phyloP scores from a whole-genome alignment of 1,139 yeast species.

The Suhomyces bokatorum region DNA sequence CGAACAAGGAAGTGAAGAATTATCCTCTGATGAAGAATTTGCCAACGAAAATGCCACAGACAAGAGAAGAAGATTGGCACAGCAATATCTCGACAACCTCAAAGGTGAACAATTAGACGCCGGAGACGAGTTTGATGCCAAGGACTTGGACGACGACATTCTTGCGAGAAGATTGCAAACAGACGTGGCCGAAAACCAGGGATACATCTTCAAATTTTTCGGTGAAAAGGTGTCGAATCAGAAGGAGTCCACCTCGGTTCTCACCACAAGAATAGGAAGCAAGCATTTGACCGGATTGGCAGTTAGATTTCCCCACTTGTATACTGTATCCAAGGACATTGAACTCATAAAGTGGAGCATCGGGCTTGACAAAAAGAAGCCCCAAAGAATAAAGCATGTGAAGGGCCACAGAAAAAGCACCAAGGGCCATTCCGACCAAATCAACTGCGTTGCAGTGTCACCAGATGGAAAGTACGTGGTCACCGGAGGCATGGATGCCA shows the following conservation, averaged over 20 bases:
- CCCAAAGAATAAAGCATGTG: constrained; percentile 61
- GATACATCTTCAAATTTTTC: constrained; percentile 71
- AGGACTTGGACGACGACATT: constrained; percentile 84
- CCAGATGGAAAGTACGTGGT: constrained; percentile 87
- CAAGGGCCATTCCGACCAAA: constrained; percentile 75
- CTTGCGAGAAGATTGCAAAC: constrained; percentile 75
- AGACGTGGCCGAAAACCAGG: constrained; percentile 89
- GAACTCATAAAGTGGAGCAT: constrained; percentile 75
- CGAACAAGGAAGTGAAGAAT: constrained; percentile 34
- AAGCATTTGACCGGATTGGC: constrained; percentile 57
- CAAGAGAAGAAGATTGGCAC: constrained; percentile 89
- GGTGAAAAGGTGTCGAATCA: constrained; percentile 50
- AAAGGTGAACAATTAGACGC: constrained; percentile 54
- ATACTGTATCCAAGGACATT: constrained; percentile 81
- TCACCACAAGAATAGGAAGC: constrained; percentile 58
- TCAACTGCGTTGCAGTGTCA: constrained; percentile 77
- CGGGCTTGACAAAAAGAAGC: constrained; percentile 31
- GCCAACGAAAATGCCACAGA: constrained; percentile 84
- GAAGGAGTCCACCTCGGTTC: constrained; percentile 34
- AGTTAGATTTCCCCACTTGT: constrained; percentile 59
- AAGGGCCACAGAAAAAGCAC: constrained; percentile 62
- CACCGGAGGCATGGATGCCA: constrained; percentile 85
- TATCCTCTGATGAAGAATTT: constrained; percentile 68
- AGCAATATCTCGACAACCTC: constrained; percentile 83
- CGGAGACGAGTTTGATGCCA: constrained; percentile 78